Percentiles rank a stretch among this genome's conserved stretches.
Conservation (phyloP, 169 alveolate species). For the Perkinsus olseni region DNA sequence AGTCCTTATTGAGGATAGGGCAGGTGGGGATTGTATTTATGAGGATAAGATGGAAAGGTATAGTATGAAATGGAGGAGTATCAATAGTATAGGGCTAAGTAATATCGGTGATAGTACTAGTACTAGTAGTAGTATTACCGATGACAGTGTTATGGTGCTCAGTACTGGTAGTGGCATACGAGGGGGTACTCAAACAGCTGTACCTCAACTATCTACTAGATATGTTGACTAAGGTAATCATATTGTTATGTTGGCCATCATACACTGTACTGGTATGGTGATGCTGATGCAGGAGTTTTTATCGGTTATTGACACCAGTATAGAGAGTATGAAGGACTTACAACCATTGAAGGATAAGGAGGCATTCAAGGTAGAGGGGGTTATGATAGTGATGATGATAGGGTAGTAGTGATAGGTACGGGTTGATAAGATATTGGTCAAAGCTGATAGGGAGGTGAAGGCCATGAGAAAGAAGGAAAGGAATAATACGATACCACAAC, state of each 20-base stretch:
- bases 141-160: no score
- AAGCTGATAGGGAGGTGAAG: slow-evolving; percentile 8
- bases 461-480: slow-evolving; percentile 2
- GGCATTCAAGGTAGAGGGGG: no score
- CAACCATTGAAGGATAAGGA: neutral
- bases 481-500: slow-evolving; percentile 17
- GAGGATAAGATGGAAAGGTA: slow-evolving; percentile 26
- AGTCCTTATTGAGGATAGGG: slow-evolving; percentile 18
- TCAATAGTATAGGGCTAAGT: slow-evolving; percentile 21
- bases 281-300: slow-evolving; percentile 23
- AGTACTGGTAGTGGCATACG: no score
- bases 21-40: slow-evolving; percentile 22
- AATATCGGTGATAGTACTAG: slow-evolving; percentile 10
- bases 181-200: no score
- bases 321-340: neutral
- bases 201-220: no score
- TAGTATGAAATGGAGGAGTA: slow-evolving; percentile 25
- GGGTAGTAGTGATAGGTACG: neutral
- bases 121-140: no score
- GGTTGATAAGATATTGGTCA: slow-evolving; percentile 9
- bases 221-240: no score
- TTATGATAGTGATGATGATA: no score
- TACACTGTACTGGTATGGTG: no score
- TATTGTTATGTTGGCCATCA: no score
- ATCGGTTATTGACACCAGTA: slow-evolving; percentile 5